These are phyloP conservation scores for Penicillium lividum DNA, from an alignment of 495 filamentous ascomycete species.

Conservation along the genomic window DNA sequence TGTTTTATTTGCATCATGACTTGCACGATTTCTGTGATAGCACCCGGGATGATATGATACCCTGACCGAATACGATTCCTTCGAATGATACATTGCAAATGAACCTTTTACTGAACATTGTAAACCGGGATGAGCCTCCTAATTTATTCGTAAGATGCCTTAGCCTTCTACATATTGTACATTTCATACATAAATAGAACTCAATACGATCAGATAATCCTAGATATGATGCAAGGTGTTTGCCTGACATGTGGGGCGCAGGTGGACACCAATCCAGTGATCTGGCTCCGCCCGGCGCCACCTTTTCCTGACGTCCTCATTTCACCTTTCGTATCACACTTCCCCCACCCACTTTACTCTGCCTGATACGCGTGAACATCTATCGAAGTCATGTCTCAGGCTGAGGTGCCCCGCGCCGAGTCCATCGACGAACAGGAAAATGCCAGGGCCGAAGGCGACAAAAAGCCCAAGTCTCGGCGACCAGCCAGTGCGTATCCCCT, in stretches of 20 bases:
- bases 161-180: too few relatives aligned
- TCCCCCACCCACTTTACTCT: constrained; percentile 2
- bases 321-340: constrained; percentile 7
- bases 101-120: background rate
- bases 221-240: background rate
- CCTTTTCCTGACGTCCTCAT: constrained; percentile 34
- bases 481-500: constrained; percentile 68
- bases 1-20: background rate
- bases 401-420: constrained; percentile 43
- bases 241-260: constrained; percentile 21
- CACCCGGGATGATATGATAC: constrained; percentile 30
- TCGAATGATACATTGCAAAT: constrained; percentile 13
- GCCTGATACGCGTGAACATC: constrained; percentile 12
- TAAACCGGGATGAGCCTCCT: background rate
- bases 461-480: constrained; percentile 83
- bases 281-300: constrained; percentile 28
- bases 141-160: too few relatives aligned
- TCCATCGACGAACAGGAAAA: constrained; percentile 53
- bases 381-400: constrained; percentile 47
- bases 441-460: constrained; percentile 50
- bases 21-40: constrained; percentile 9
- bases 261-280: constrained; percentile 14
- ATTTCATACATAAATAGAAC: background rate
- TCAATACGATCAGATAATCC: background rate
- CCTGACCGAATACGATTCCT: constrained; percentile 30